A percentile compares a stretch with the other conserved stretches of the same genome.
phyloP scores from a whole-genome alignment of 441 rosid genomes.

The Erodium chrysanthum region DNA sequence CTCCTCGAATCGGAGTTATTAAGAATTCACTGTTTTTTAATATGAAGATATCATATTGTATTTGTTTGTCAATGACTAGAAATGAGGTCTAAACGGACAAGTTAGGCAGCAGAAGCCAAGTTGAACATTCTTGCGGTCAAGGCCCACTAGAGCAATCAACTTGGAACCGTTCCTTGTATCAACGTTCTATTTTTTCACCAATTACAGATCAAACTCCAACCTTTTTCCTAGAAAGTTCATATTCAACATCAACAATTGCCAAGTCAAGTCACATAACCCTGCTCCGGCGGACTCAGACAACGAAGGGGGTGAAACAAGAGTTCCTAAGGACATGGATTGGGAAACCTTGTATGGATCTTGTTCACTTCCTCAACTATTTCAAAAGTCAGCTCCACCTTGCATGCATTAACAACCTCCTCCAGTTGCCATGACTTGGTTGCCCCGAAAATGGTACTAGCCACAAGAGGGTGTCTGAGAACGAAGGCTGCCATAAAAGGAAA shows the following conservation, averaged over 20 bases:
- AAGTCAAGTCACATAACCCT: too few relatives aligned
- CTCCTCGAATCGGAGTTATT: too few relatives aligned
- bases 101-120: too few relatives aligned
- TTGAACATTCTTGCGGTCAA: neutral
- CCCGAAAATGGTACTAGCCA: constrained; percentile 48
- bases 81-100: too few relatives aligned
- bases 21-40: too few relatives aligned
- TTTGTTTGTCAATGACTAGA: too few relatives aligned
- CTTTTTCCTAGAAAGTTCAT: neutral
- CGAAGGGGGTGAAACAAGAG: neutral
- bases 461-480: constrained; percentile 46
- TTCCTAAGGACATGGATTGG: constrained; percentile 46
- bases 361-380: constrained; percentile 38
- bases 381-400: constrained; percentile 29
- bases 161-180: neutral
- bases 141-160: neutral
- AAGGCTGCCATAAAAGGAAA: constrained; percentile 29
- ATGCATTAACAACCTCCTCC: constrained; percentile 30
- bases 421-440: constrained; percentile 48
- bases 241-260: neutral
- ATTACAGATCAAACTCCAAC: neutral
- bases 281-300: too few relatives aligned
- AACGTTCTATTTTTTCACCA: neutral
- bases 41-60: too few relatives aligned
- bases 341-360: constrained; percentile 37